Base-by-base conservation (phyloP, 768 basidiomycete species). In the Sarcomyxa edulis region DNA sequence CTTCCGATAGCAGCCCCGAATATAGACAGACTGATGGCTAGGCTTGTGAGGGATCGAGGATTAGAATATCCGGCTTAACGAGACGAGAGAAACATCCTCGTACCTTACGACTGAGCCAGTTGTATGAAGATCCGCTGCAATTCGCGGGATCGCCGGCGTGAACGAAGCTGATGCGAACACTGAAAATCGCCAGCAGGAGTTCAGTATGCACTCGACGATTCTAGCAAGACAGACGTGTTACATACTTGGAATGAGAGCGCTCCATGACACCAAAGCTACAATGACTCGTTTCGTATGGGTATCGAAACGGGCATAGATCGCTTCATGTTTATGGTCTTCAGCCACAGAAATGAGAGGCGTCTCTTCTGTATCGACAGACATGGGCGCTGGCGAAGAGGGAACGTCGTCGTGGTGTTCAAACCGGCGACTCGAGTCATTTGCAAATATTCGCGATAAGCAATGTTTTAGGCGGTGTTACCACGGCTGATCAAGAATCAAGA, bases 71-170 rank as follows among this genome's bases (percentile, higher is more conserved):
- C 20, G 3, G 5, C n/a, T 16, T 14, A 28, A 36, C n/a, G n/a
- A n/a, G n/a, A n/a, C n/a, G n/a, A n/a, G n/a, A n/a, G n/a, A 9
- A 19, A 23, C 18, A 28, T n/a, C n/a, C n/a, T n/a, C 56, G 10
- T 38, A 76, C 78, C 78, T 83, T 34, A 88, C 69, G 12, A 81
- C 55, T 11, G 72, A 47, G 0, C 69, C 70, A 0, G 83, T 73
- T 0, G 81, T 65, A 19, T 71, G 32, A 7, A 91, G 56, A 42
- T 91, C 85, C 19, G 54, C 58, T 6, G 86, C 76, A 31, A 92
- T 78, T 35, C 82, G 72, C 0, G 85, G 84, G 39, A 90, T 83
- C 0, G 78, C 76, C 0, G 86, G 86, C 2, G 86, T 69, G 53
- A 90, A 87, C 1, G 75, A 75, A 0, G 76, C 80, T 5, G 74